phyloP scores from a whole-genome alignment of 73 alveolate genomes.

The Diophrys sp. region DNA sequence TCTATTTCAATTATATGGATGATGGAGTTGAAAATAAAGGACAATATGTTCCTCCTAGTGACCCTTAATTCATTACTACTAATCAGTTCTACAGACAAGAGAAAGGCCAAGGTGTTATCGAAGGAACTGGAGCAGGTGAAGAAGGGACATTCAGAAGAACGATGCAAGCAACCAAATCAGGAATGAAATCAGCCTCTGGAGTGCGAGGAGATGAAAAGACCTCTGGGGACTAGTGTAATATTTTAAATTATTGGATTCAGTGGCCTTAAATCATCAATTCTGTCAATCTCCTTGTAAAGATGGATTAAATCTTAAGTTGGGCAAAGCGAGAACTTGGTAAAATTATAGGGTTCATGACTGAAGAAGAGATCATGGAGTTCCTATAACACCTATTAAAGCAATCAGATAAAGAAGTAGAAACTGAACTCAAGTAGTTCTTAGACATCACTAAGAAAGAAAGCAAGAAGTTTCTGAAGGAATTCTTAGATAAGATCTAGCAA shows the following conservation, averaged over 20 bases:
- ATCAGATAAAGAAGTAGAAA: constrained; percentile 1
- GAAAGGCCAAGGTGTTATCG: too few relatives aligned
- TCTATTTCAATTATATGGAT: too few relatives aligned
- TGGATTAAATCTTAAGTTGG: constrained; percentile 34
- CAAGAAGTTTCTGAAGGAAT: constrained; percentile 36
- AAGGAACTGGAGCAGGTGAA: too few relatives aligned
- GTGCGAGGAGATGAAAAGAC: too few relatives aligned
- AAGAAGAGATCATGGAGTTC: constrained; percentile 22
- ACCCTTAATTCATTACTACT: too few relatives aligned
- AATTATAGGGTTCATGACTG: constrained; percentile 5
- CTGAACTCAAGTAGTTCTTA: constrained; percentile 23
- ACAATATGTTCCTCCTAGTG: too few relatives aligned
- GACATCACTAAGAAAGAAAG: constrained; percentile 8
- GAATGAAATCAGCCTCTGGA: too few relatives aligned
- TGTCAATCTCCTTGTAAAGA: not conserved
- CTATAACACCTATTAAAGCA: constrained; percentile 11
- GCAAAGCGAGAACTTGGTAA: constrained; percentile 22
- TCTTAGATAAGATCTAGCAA: constrained; percentile 18
- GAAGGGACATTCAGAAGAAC: too few relatives aligned
- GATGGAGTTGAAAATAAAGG: too few relatives aligned
- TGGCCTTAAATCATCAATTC: not conserved
- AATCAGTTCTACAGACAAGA: too few relatives aligned
- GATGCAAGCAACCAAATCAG: too few relatives aligned
- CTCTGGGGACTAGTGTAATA: too few relatives aligned
- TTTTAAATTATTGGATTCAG: not conserved